Evolutionary conservation across 306 rosid species (phyloP).

Genomic region (Prunus mume): DNA sequence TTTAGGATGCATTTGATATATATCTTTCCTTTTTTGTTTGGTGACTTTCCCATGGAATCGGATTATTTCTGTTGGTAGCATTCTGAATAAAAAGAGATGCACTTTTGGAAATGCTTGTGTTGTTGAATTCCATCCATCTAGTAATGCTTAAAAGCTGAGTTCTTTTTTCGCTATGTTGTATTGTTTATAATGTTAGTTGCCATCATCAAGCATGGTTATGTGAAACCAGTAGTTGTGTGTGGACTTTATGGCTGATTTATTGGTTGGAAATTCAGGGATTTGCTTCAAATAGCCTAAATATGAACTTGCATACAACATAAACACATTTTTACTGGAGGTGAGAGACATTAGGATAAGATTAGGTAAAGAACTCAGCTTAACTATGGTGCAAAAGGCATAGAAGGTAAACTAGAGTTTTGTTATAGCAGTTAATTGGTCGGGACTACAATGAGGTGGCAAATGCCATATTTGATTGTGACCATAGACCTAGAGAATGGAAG

Average conservation of each 20-base stretch:
- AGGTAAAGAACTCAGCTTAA: not conserved
- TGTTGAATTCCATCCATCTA: not conserved
- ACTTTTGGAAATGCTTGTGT: not conserved
- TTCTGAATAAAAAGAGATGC: not conserved
- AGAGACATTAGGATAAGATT: not conserved
- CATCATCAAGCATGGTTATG: not conserved
- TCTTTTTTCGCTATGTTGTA: not conserved
- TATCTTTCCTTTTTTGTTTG: not conserved
- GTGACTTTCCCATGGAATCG: not conserved
- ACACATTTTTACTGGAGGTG: not conserved
- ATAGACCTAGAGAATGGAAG: not conserved
- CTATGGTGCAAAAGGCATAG: not conserved
- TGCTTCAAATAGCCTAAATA: not conserved
- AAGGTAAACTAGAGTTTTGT: not conserved
- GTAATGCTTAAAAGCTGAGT: not conserved
- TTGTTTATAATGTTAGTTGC: not conserved
- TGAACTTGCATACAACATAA: not conserved
- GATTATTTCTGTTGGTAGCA: not conserved
- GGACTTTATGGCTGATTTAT: not conserved
- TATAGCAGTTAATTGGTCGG: not conserved
- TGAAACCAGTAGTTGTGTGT: not conserved
- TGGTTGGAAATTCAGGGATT: not conserved
- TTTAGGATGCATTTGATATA: not conserved
- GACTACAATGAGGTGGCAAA: not conserved
- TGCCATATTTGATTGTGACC: not conserved